Conservation (phyloP, 2,329 filamentous ascomycete genomes). For the Chaetomium strumarium region DNA sequence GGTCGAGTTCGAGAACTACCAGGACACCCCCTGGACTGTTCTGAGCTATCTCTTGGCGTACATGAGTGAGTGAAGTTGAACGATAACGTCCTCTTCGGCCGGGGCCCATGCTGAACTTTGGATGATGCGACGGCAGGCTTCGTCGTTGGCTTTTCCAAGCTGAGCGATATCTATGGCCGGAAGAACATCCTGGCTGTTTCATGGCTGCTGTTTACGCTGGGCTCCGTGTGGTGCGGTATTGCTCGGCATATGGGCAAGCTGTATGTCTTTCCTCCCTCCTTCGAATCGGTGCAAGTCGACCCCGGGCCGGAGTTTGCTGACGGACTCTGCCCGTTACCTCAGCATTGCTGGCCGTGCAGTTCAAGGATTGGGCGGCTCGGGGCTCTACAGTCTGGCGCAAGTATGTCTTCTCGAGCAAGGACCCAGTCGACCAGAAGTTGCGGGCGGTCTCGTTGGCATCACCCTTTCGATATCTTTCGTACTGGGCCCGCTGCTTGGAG, state of each 20-base stretch:
- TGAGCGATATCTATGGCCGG: constrained; percentile 55
- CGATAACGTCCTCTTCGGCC: not conserved
- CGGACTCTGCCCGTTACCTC: too few species aligned
- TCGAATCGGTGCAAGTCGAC: too few species aligned
- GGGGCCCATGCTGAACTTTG: not conserved
- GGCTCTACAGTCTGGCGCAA: constrained; percentile 55
- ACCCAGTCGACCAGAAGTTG: constrained; percentile 46
- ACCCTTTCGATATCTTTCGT: constrained; percentile 54
- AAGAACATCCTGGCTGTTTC: constrained; percentile 43
- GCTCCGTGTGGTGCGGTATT: constrained; percentile 49
- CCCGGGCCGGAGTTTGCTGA: too few species aligned
- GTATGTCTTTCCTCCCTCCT: constrained; percentile 31
- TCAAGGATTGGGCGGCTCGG: constrained; percentile 56
- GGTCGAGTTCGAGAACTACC: constrained; percentile 44
- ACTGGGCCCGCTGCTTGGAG: constrained; percentile 53
- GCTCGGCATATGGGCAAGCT: constrained; percentile 46
- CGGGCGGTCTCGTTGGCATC: constrained; percentile 50
- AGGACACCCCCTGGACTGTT: constrained; percentile 49
- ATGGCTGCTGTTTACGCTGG: constrained; percentile 50
- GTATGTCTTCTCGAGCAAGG: constrained; percentile 53
- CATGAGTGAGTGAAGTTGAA: constrained; percentile 36
- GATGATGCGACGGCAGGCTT: constrained; percentile 36
- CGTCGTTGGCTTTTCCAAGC: constrained; percentile 51
- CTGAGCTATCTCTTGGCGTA: constrained; percentile 53
- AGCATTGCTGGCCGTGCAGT: constrained; percentile 55